Evolutionary conservation across 208 protist species (phyloP).

Genomic region (Leishmania tropica): DNA sequence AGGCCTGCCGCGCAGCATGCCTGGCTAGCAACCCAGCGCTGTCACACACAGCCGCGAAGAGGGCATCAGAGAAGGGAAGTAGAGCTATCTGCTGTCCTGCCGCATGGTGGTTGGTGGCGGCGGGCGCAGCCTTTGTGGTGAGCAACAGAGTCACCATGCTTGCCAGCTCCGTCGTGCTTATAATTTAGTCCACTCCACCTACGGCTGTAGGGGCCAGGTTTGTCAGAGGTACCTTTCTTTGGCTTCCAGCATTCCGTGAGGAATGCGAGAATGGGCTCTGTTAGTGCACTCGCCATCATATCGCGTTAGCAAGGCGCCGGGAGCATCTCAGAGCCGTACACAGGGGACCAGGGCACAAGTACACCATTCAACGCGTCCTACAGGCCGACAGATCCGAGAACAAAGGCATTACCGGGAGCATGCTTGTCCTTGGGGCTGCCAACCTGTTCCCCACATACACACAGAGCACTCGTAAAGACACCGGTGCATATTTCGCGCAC

Average conservation of each 20-base stretch:
- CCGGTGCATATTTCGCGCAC: conserved; percentile 59
- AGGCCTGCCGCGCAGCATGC: conserved; percentile 64
- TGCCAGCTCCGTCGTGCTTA: conserved; percentile 66
- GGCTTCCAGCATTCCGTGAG: not conserved
- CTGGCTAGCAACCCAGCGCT: conserved; percentile 37
- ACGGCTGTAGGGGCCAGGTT: conserved; percentile 59
- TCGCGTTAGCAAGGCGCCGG: no score
- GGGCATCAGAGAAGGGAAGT: conserved; percentile 46
- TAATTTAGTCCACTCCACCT: conserved; percentile 56
- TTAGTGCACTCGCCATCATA: not conserved
- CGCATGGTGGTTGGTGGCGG: conserved; percentile 69
- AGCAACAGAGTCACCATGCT: conserved; percentile 42
- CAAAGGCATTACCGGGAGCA: conserved; percentile 58
- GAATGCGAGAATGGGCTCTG: conserved; percentile 32
- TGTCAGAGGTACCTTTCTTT: conserved; percentile 36
- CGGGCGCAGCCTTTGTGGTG: conserved; percentile 26
- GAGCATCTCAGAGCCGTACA: conserved; percentile 56
- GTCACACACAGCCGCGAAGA: conserved; percentile 41
- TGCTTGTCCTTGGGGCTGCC: conserved; percentile 7
- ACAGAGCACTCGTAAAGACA: conserved; percentile 55
- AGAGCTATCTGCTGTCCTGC: conserved; percentile 39
- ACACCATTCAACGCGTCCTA: conserved; percentile 54
- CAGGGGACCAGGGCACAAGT: conserved; percentile 53
- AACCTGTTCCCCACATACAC: conserved; percentile 36
- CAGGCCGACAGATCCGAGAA: conserved; percentile 57